Percentiles rank a stretch among this genome's conserved stretches.
Evolutionary conservation across 441 rosid genomes (phyloP).

Genomic region (Euphorbia corollata): DNA sequence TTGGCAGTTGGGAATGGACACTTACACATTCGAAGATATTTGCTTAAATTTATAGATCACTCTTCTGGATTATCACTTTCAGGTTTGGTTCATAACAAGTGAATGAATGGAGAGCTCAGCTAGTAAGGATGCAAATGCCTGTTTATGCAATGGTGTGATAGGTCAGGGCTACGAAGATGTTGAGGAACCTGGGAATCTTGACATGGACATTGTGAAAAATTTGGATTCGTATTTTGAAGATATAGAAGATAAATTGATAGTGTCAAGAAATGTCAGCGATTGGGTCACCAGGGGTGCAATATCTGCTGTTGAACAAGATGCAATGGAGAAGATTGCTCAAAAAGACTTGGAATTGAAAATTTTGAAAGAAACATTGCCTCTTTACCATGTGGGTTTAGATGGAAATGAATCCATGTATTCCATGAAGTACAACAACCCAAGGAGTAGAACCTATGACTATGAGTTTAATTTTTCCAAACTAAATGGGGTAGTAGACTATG

Average conservation of each 20-base stretch:
- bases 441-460: constrained; percentile 5
- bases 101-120: constrained; percentile 29
- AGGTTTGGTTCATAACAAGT: constrained; percentile 14
- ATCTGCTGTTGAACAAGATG: constrained; percentile 64
- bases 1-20: constrained; percentile 6
- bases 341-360: constrained; percentile 58
- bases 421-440: constrained; percentile 15
- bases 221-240: constrained; percentile 60
- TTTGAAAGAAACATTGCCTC: constrained; percentile 35
- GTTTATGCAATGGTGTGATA: constrained; percentile 17
- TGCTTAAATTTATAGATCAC: neutral
- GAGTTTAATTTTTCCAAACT: constrained; percentile 19
- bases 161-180: constrained; percentile 18
- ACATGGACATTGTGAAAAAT: constrained; percentile 42
- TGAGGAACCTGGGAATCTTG: constrained; percentile 41
- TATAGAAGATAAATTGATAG: constrained; percentile 41
- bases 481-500: constrained; percentile 16
- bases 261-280: constrained; percentile 77
- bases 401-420: constrained; percentile 22
- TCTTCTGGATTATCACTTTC: constrained; percentile 15
- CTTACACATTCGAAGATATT: constrained; percentile 5
- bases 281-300: constrained; percentile 71
- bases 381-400: constrained; percentile 30
- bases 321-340: constrained; percentile 51
- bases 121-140: constrained; percentile 23